phyloP scores from a whole-genome alignment of 2,329 filamentous ascomycete genomes.

The Monosporascus cannonballus region DNA sequence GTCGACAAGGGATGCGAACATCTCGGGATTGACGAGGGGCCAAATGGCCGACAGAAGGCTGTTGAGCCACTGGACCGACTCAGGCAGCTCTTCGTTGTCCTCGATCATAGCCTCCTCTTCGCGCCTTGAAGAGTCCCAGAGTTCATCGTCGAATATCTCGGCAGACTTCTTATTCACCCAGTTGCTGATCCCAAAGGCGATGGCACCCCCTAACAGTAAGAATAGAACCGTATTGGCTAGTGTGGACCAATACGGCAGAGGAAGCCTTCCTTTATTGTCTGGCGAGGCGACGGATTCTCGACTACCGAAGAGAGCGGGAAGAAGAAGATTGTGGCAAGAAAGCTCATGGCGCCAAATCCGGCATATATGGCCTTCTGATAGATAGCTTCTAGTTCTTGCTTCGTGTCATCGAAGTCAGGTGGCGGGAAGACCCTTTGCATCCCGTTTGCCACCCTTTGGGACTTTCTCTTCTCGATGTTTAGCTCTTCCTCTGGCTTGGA shows the following conservation, averaged over 20 bases:
- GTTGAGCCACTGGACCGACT: slow-evolving; percentile 68
- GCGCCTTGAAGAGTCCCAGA: slow-evolving; percentile 59
- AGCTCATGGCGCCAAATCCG: slow-evolving; percentile 28
- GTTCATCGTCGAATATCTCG: slow-evolving; percentile 60
- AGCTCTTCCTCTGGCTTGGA: slow-evolving; percentile 35
- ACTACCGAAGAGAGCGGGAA: slow-evolving; percentile 16
- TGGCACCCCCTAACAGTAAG: slow-evolving; percentile 19
- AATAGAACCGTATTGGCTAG: slow-evolving; percentile 20
- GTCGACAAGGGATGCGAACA: slow-evolving; percentile 63
- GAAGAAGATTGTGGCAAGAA: slow-evolving; percentile 17
- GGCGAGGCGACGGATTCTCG: slow-evolving; percentile 1
- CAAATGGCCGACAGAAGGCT: slow-evolving; percentile 61
- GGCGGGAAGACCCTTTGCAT: slow-evolving; percentile 41
- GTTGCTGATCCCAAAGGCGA: slow-evolving; percentile 42
- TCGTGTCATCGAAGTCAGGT: slow-evolving; percentile 39
- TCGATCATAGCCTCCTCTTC: slow-evolving; percentile 40
- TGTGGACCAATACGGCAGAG: slow-evolving; percentile 9
- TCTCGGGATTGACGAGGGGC: slow-evolving; percentile 70
- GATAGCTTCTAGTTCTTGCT: slow-evolving; percentile 22
- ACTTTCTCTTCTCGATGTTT: slow-evolving; percentile 25
- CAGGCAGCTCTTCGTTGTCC: slow-evolving; percentile 46
- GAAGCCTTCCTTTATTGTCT: slow-evolving; percentile 1
- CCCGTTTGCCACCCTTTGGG: slow-evolving; percentile 34
- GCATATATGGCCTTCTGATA: slow-evolving; percentile 31
- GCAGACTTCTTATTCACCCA: slow-evolving; percentile 59